Conservation (phyloP, 495 filamentous ascomycete species). For the Patellaria atrata region DNA sequence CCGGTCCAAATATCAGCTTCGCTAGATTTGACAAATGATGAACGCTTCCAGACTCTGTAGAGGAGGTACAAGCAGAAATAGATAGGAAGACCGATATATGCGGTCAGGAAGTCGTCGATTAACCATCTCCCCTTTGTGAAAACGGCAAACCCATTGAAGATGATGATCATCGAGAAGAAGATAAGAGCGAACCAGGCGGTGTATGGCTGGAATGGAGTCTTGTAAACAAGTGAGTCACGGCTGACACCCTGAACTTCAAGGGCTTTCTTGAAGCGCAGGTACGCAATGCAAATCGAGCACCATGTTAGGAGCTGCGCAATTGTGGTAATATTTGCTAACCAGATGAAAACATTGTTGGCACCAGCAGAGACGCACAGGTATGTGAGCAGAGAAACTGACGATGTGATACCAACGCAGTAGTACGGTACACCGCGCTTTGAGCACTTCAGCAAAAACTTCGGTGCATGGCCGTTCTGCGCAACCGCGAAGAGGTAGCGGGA, state of each 20-base stretch:
- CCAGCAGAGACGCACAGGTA: conserved; percentile 44
- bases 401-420: conserved; percentile 40
- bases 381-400: conserved; percentile 42
- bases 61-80: conserved; percentile 41
- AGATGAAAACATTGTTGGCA: conserved; percentile 28
- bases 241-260: conserved; percentile 40
- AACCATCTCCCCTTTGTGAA: conserved; percentile 36
- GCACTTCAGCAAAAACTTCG: conserved; percentile 39
- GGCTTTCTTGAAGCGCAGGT: conserved; percentile 43
- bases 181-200: conserved; percentile 43
- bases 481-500: conserved; percentile 62
- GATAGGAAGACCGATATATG: conserved; percentile 47
- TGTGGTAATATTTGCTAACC: conserved; percentile 30
- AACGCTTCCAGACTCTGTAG: conserved; percentile 38
- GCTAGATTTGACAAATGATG: conserved; percentile 32
- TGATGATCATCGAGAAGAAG: conserved; percentile 39
- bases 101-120: conserved; percentile 36
- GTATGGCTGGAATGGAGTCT: conserved; percentile 45
- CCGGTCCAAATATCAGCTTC: conserved; percentile 49
- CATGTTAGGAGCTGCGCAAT: conserved; percentile 41
- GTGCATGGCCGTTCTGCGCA: conserved; percentile 50
- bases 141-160: conserved; percentile 41
- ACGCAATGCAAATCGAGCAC: conserved; percentile 33
- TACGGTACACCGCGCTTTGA: conserved; percentile 47
- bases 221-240: conserved; percentile 41